Evolutionary conservation across 495 filamentous ascomycete species (phyloP).

Genomic region (Aspergillus ostianus): DNA sequence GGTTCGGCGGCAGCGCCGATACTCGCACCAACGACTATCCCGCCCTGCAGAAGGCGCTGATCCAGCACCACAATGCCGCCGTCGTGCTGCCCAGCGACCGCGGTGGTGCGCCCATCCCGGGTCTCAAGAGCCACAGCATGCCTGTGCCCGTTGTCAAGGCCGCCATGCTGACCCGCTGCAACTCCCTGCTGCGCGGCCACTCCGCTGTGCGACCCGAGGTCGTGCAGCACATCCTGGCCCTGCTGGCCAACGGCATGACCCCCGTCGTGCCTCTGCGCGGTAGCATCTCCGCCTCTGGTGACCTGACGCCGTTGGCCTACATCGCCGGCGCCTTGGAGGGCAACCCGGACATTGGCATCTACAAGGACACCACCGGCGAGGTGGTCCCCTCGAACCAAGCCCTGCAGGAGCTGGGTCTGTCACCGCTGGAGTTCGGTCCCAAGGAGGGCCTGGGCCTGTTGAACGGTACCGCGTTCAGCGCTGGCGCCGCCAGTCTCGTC

Average conservation of each 20-base stretch:
- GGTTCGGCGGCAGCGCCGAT: constrained; percentile 69
- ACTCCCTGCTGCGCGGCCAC: constrained; percentile 56
- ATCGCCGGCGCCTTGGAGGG: constrained; percentile 59
- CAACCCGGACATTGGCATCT: constrained; percentile 42
- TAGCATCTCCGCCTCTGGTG: constrained; percentile 63
- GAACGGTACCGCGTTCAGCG: constrained; percentile 64
- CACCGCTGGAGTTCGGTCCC: constrained; percentile 22
- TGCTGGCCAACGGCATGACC: constrained; percentile 47
- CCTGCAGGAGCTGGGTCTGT: constrained; percentile 11
- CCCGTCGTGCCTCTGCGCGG: constrained; percentile 58
- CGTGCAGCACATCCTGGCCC: constrained; percentile 43
- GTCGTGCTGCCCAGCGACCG: constrained; percentile 39
- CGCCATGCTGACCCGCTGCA: constrained; percentile 56
- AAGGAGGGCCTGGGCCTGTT: constrained; percentile 62
- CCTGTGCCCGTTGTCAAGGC: constrained; percentile 52
- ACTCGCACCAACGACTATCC: constrained; percentile 42
- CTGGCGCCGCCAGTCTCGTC: constrained; percentile 51
- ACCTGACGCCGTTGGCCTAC: constrained; percentile 59
- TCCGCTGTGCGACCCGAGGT: constrained; percentile 52
- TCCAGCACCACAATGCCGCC: constrained; percentile 56
- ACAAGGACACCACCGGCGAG: neutral
- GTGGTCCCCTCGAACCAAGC: constrained; percentile 20
- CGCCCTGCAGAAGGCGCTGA: constrained; percentile 51
- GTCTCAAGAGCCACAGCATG: constrained; percentile 31
- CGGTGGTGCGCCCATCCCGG: constrained; percentile 7